A percentile compares a stretch with the other conserved stretches of the same genome.
Conservation (phyloP, 495 filamentous ascomycete species). For the Talaromyces borbonicus region DNA sequence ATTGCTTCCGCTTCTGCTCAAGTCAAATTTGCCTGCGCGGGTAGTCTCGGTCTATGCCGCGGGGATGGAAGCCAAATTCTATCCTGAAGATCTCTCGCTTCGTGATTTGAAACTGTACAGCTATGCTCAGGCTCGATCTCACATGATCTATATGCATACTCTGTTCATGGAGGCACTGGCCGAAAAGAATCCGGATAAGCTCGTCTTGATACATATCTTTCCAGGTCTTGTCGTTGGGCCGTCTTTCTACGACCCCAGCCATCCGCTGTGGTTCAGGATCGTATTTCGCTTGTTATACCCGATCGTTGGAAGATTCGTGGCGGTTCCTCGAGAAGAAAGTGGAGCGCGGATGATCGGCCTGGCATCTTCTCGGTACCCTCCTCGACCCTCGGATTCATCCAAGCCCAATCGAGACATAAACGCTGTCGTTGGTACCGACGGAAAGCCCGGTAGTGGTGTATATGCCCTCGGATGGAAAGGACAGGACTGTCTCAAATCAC, state of each 20-base stretch:
- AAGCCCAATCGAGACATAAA: conserved; percentile 4
- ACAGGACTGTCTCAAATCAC: conserved; percentile 15
- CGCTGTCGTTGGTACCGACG: conserved; percentile 16
- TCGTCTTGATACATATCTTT: conserved; percentile 12
- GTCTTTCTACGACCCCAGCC: not conserved
- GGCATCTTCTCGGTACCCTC: conserved; percentile 4
- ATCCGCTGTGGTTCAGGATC: conserved; percentile 7
- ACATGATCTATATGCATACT: conserved; percentile 14
- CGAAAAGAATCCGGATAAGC: conserved; percentile 7
- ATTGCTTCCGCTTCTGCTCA: conserved; percentile 17
- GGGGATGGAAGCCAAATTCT: conserved; percentile 9
- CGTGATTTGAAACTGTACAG: conserved; percentile 7
- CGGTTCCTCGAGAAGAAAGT: conserved; percentile 3
- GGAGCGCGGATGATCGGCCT: conserved; percentile 4
- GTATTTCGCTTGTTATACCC: conserved; percentile 2
- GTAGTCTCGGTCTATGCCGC: conserved; percentile 15
- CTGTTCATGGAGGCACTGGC: conserved; percentile 16
- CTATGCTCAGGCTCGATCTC: conserved; percentile 6
- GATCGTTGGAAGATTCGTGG: not conserved
- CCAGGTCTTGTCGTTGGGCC: conserved; percentile 11
- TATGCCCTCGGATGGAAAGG: conserved; percentile 30
- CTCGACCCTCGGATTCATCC: not conserved
- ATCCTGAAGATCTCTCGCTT: conserved; percentile 13
- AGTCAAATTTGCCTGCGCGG: conserved; percentile 6
- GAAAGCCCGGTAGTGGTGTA: conserved; percentile 23